phyloP scores from a whole-genome alignment of 768 basidiomycete genomes.

The Tylopilus felleus region DNA sequence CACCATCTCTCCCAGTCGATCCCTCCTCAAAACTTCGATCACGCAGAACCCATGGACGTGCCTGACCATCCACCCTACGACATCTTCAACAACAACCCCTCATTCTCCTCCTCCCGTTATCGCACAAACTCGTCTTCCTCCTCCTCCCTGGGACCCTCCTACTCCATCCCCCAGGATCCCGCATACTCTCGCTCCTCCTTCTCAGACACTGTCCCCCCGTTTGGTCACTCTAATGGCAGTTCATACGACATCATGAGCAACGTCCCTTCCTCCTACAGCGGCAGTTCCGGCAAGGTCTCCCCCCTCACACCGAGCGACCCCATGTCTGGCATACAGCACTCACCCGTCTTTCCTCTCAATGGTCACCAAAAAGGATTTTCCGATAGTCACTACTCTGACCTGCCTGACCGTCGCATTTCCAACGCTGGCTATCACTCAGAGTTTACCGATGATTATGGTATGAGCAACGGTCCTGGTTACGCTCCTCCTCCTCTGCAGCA shows the following conservation, averaged over 20 bases:
- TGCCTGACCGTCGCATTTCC: constrained; percentile 57
- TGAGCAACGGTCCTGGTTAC: constrained; percentile 46
- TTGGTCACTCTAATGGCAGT: constrained; percentile 47
- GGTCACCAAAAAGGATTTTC: constrained; percentile 54
- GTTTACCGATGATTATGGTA: constrained; percentile 62
- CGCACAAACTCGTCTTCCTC: constrained; percentile 70
- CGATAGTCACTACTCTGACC: constrained; percentile 53
- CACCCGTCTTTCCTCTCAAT: constrained; percentile 46
- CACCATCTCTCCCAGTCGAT: constrained; percentile 34
- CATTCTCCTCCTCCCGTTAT: constrained; percentile 57
- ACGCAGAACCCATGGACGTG: constrained; percentile 53
- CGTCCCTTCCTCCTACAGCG: constrained; percentile 55
- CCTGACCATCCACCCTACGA: constrained; percentile 61
- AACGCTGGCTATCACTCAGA: constrained; percentile 52
- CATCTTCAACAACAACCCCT: constrained; percentile 53
- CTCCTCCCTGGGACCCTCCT: constrained; percentile 59
- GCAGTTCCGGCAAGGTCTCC: constrained; percentile 69
- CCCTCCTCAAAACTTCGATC: constrained; percentile 44
- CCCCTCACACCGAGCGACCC: constrained; percentile 70
- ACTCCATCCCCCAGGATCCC: constrained; percentile 51
- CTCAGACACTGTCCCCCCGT: constrained; percentile 56
- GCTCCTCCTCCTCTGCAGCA: constrained; percentile 51
- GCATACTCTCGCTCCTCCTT: constrained; percentile 61
- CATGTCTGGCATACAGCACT: constrained; percentile 53
- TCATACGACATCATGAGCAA: constrained; percentile 66